Percentiles rank a stretch among this genome's conserved stretches.
These are phyloP conservation scores for Debaryomyces maramus DNA, from an alignment of 805 yeast species.

Conservation along the genomic window DNA sequence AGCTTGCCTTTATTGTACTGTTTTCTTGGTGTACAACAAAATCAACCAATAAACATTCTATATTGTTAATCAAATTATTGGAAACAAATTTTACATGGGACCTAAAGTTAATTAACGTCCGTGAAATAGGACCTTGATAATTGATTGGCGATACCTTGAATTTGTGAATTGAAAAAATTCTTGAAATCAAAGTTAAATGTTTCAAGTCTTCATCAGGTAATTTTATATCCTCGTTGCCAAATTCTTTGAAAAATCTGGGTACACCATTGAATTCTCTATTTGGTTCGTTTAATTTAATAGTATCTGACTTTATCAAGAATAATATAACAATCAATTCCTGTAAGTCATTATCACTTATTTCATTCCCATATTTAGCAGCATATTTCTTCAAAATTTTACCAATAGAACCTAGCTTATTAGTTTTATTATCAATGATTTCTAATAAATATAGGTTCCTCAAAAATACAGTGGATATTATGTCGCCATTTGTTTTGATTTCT, in stretches of 20 bases:
- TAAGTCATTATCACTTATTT: slow-evolving; percentile 19
- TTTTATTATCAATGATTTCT: slow-evolving; percentile 47
- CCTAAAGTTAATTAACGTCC: slow-evolving; percentile 63
- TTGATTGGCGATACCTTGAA: slow-evolving; percentile 45
- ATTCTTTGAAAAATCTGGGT: slow-evolving; percentile 31
- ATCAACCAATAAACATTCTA: slow-evolving; percentile 53
- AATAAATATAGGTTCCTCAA: slow-evolving; percentile 53
- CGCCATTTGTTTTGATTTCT: slow-evolving; percentile 46
- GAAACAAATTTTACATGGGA: slow-evolving; percentile 59
- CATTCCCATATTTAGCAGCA: slow-evolving; percentile 14
- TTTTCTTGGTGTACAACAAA: slow-evolving; percentile 46
- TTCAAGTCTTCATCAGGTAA: slow-evolving; percentile 44
- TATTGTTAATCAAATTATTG: slow-evolving; percentile 50
- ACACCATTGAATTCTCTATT: slow-evolving; percentile 34
- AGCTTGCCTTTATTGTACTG: slow-evolving; percentile 48
- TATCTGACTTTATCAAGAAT: slow-evolving; percentile 39
- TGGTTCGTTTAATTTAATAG: slow-evolving; percentile 40
- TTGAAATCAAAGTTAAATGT: slow-evolving; percentile 32
- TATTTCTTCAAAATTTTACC: slow-evolving; percentile 49
- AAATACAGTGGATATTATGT: slow-evolving; percentile 56
- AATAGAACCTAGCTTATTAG: slow-evolving; percentile 48
- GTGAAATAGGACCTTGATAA: slow-evolving; percentile 70
- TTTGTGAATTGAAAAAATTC: slow-evolving; percentile 37
- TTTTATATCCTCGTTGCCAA: slow-evolving; percentile 30
- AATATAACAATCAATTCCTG: slow-evolving; percentile 50